These are phyloP conservation scores for Rhododendron henanense DNA, from an alignment of 148 eudicot species.

Conservation along the genomic window DNA sequence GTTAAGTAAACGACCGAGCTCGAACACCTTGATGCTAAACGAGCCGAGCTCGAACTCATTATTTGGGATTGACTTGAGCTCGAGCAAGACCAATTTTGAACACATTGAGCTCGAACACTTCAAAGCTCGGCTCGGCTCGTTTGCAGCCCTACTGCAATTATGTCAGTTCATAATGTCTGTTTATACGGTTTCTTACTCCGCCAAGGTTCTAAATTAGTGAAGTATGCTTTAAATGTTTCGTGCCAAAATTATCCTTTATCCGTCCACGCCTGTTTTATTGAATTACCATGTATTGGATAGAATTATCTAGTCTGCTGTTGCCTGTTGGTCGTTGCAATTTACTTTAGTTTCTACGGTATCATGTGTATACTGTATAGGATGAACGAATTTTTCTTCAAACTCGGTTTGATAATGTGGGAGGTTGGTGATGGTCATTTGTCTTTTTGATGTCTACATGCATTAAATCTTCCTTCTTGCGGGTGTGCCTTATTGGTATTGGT, in stretches of 20 bases:
- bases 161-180: not conserved
- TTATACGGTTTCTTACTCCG: not conserved
- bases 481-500: not conserved
- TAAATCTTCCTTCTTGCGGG: not conserved
- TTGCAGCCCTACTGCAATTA: not conserved
- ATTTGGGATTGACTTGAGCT: not conserved
- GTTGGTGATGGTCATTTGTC: not conserved
- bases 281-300: not conserved
- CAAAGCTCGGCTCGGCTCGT: not conserved
- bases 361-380: not conserved
- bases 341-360: not conserved
- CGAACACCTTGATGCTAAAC: not conserved
- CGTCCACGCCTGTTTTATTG: not conserved
- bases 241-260: not conserved
- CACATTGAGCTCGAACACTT: not conserved
- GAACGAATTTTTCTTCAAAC: not conserved
- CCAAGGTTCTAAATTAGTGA: not conserved
- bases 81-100: not conserved
- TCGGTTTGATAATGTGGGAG: not conserved
- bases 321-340: not conserved
- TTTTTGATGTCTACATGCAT: not conserved
- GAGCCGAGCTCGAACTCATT: not conserved
- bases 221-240: not conserved
- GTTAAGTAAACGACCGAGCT: not conserved
- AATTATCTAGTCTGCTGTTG: not conserved